phyloP scores from a whole-genome alignment of 2,329 filamentous ascomycete species.

The Salinomyces thailandicus region DNA sequence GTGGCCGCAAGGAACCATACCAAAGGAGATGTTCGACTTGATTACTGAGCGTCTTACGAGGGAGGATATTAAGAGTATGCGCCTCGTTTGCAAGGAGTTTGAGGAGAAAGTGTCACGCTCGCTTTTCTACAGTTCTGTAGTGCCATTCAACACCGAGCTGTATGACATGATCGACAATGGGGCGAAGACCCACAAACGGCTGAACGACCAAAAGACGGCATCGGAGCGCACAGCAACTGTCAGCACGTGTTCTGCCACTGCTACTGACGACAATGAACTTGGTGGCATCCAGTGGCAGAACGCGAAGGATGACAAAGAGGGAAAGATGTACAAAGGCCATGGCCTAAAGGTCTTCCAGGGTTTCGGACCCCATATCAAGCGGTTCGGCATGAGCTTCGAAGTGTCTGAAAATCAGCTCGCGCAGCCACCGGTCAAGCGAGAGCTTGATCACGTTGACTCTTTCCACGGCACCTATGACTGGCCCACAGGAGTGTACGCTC shows the following conservation, averaged over 20 bases:
- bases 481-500: constrained; percentile 49
- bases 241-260: constrained; percentile 4
- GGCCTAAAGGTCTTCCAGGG: constrained; percentile 52
- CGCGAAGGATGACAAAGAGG: constrained; percentile 26
- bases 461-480: constrained; percentile 58
- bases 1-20: constrained; percentile 39
- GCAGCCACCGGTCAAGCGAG: constrained; percentile 46
- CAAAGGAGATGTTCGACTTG: constrained; percentile 52
- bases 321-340: constrained; percentile 43
- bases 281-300: constrained; percentile 32
- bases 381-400: constrained; percentile 59
- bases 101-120: constrained; percentile 47
- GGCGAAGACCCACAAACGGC: constrained; percentile 10
- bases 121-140: constrained; percentile 53
- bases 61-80: constrained; percentile 49
- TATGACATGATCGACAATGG: constrained; percentile 43
- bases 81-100: constrained; percentile 51
- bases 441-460: constrained; percentile 44
- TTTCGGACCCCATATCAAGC: constrained; percentile 50
- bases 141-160: constrained; percentile 55
- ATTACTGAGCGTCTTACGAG: constrained; percentile 48
- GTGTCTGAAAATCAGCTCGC: constrained; percentile 45
- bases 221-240: constrained; percentile 11
- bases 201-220: constrained; percentile 3
- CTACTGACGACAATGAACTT: not conserved